Evolutionary conservation across 352 stramenopile species (phyloP).

Genomic region (Peronospora belbahrii): DNA sequence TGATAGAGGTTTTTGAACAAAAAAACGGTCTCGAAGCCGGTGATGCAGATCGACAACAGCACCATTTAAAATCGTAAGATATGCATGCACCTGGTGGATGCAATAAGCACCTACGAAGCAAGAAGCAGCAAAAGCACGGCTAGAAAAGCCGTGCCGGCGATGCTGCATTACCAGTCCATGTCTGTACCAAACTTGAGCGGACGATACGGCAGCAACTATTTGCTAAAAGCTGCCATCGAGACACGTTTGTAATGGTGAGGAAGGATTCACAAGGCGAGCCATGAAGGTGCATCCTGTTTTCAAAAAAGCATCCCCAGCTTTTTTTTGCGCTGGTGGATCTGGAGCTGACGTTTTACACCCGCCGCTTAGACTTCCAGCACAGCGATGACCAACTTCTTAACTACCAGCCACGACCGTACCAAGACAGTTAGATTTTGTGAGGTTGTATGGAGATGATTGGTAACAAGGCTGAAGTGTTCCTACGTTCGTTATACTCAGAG

Average conservation of each 20-base stretch:
- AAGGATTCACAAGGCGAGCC: slow-evolving; percentile 9
- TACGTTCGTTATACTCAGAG: slow-evolving; percentile 10
- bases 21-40: slow-evolving; percentile 28
- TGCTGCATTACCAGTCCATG: slow-evolving; percentile 1
- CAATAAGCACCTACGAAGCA: slow-evolving; percentile 15
- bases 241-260: slow-evolving; percentile 23
- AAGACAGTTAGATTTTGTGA: slow-evolving; percentile 58
- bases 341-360: slow-evolving; percentile 5
- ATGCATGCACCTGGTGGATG: slow-evolving; percentile 3
- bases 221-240: slow-evolving; percentile 1
- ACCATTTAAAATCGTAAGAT: too few relatives aligned
- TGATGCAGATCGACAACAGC: slow-evolving; percentile 27
- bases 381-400: slow-evolving; percentile 1
- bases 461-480: slow-evolving; percentile 3
- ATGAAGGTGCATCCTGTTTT: slow-evolving; percentile 18
- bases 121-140: slow-evolving; percentile 69
- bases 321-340: slow-evolving; percentile 6
- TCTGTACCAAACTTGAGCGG: slow-evolving; percentile 25
- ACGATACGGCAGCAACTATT: slow-evolving; percentile 27
- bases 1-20: slow-evolving; percentile 72
- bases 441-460: slow-evolving; percentile 48
- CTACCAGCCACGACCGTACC: slow-evolving; percentile 19
- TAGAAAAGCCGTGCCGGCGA: slow-evolving; percentile 50
- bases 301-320: slow-evolving; percentile 8
- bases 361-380: slow-evolving; percentile 3